These are phyloP conservation scores for Galeopsis tetrahit DNA, from an alignment of 257 asterid species.

Conservation along the genomic window DNA sequence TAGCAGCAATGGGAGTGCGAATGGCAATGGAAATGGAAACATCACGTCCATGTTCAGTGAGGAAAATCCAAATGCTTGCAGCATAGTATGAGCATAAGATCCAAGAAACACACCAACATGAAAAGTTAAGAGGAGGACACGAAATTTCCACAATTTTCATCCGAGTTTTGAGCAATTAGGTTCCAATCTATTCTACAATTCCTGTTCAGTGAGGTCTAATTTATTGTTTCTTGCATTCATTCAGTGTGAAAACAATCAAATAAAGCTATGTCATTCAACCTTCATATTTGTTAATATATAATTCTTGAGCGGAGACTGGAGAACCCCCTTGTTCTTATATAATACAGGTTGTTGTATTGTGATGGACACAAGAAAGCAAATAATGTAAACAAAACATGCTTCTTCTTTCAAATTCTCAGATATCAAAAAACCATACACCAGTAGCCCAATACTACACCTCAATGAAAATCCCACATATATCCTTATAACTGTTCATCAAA, in stretches of 20 bases:
- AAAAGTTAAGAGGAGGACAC: conserved; percentile 12
- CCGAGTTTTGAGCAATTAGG: conserved; percentile 40
- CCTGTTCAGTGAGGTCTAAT: conserved; percentile 36
- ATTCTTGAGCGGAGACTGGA: conserved; percentile 16
- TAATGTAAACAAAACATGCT: neutral
- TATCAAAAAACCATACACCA: neutral
- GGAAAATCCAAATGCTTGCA: conserved; percentile 91
- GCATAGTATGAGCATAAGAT: conserved; percentile 47
- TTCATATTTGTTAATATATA: conserved; percentile 20
- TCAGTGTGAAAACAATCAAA: conserved; percentile 43
- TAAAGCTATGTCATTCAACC: conserved; percentile 30
- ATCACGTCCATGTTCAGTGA: conserved; percentile 80
- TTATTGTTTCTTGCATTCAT: conserved; percentile 35
- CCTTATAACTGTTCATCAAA: too few relatives aligned
- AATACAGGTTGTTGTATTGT: neutral
- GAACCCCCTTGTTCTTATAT: conserved; percentile 12
- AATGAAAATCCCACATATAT: neutral
- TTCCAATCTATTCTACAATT: conserved; percentile 46
- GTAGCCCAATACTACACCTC: neutral
- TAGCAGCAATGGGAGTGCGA: conserved; percentile 41
- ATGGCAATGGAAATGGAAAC: conserved; percentile 37
- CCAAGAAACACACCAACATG: neutral
- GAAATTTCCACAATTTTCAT: conserved; percentile 28
- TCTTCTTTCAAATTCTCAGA: neutral
- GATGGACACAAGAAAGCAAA: neutral